Evolutionary conservation across 2,329 filamentous ascomycete genomes (phyloP), one percentile per base, ranked within the genome.

Genomic region (Aspergillus novofumigatus): DNA sequence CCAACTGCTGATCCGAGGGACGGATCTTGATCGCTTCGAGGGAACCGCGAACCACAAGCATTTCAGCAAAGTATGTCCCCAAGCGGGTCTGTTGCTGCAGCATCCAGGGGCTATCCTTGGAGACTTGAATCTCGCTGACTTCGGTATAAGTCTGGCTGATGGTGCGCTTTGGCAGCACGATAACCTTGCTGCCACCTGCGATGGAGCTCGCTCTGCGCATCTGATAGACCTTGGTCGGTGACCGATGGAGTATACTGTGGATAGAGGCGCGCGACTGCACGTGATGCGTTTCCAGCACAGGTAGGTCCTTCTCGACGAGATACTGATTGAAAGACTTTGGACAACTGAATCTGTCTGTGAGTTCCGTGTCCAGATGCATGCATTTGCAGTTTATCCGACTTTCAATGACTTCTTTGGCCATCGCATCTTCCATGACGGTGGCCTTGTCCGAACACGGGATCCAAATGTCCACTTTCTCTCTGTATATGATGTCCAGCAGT

Each of bases 401-500:
- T 62, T 89, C 84, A 20, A 90, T 74, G 2, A 80, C 74, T 56
- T 88, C 82, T 60, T 85, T 86, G 1, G 86, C 86, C 38, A 81
- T 71, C 0, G 84, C 88, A 67, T 92, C 89, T 65, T 89, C 85
- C 11, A 87, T 72, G 0, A 85, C 86, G 0, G 82, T 84, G 1
- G 82, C 80, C 8, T 88, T 84, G n/a, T 85, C 86, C 0, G 88
- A 90, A 64, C 88, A 90, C 21, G 84, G 86, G 3, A 92, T 83
- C 88, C 89, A 92, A 3, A 92, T 72, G 55, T 90, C 83, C 4
- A 90, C 80, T 0, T 80, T 77, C 60, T 92, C 87, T 0, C 74
- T 69, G 5, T 78, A 68, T 44, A 91, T 78, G 26, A 91, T 79
- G 8, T 83, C 72, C 1, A 89, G 69, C 3, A 92, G 70, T 0